Conservation (phyloP, 768 basidiomycete species). For the Collybia nuda region DNA sequence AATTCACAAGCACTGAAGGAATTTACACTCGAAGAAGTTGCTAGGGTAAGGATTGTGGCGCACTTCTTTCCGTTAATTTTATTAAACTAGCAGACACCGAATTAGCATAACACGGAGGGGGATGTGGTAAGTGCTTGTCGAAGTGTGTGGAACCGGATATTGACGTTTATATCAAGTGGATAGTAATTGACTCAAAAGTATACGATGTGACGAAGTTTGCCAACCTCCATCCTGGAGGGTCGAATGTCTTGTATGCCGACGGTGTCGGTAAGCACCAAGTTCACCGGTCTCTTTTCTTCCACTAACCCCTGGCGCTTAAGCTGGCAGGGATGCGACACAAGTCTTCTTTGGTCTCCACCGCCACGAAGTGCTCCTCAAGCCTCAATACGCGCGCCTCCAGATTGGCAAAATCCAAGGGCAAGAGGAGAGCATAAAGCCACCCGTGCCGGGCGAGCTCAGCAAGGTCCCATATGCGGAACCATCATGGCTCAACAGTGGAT, state of each 20-base stretch:
- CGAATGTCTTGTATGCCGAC: slow-evolving; percentile 66
- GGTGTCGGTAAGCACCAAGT: slow-evolving; percentile 51
- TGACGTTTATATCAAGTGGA: slow-evolving; percentile 53
- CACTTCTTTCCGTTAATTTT: not conserved
- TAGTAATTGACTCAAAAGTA: slow-evolving; percentile 78
- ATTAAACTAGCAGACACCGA: not conserved
- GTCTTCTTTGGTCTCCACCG: slow-evolving; percentile 87
- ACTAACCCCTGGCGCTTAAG: slow-evolving; percentile 24
- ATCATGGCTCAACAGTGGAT: slow-evolving; percentile 71
- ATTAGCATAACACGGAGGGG: slow-evolving; percentile 84
- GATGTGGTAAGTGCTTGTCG: slow-evolving; percentile 59
- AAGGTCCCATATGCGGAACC: slow-evolving; percentile 85
- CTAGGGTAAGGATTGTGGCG: slow-evolving; percentile 46
- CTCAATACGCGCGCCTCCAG: slow-evolving; percentile 70
- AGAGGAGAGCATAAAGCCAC: slow-evolving; percentile 51
- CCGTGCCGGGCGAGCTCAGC: slow-evolving; percentile 63
- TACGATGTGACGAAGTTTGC: slow-evolving; percentile 83
- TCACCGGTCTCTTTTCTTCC: not conserved
- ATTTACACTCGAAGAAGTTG: slow-evolving; percentile 61
- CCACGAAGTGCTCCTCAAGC: slow-evolving; percentile 72
- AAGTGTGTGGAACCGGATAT: not conserved
- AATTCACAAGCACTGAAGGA: slow-evolving; percentile 24
- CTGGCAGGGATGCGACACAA: slow-evolving; percentile 77
- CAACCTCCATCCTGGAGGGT: slow-evolving; percentile 81
- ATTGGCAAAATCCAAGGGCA: slow-evolving; percentile 64